These are phyloP conservation scores for Eurotiales sp. DNA, from an alignment of 2,329 filamentous ascomycete genomes.

Conservation along the genomic window DNA sequence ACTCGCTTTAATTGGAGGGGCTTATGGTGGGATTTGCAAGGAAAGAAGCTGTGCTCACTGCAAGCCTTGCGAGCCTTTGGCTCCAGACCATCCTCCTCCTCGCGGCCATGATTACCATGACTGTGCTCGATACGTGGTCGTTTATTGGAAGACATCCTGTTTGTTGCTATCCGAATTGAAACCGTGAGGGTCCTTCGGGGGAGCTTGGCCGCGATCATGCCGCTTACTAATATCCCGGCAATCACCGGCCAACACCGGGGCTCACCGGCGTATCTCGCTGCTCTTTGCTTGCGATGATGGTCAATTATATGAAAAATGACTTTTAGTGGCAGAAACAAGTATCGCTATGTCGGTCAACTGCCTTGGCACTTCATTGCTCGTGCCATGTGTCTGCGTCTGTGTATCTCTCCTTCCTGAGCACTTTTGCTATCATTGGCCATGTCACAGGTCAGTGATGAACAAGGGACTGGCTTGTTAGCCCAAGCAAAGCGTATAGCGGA, in stretches of 20 bases:
- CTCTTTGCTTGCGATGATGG: too few relatives aligned
- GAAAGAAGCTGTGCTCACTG: slow-evolving; percentile 6
- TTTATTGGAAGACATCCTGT: slow-evolving; percentile 10
- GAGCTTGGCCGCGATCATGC: background rate
- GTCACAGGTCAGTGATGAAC: slow-evolving; percentile 8
- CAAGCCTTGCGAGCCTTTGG: slow-evolving; percentile 15
- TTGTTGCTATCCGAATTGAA: background rate
- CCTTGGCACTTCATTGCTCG: background rate
- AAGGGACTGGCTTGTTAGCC: slow-evolving; percentile 13
- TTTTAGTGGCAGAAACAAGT: background rate
- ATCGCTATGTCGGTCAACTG: background rate
- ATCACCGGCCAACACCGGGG: slow-evolving; percentile 6
- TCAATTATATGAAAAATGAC: too few relatives aligned
- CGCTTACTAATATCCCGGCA: too few relatives aligned
- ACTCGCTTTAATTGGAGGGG: background rate
- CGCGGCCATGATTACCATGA: background rate
- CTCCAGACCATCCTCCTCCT: slow-evolving; percentile 9
- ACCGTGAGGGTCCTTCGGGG: too few relatives aligned
- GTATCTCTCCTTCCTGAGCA: background rate
- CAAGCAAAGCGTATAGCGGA: slow-evolving; percentile 16
- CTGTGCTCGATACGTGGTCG: slow-evolving; percentile 4
- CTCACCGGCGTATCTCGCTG: background rate
- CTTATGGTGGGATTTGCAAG: too few relatives aligned
- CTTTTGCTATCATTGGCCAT: slow-evolving; percentile 10
- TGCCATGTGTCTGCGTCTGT: slow-evolving; percentile 2